Base-by-base conservation (phyloP, 164 flowering plant species). In the Stephania japonica region DNA sequence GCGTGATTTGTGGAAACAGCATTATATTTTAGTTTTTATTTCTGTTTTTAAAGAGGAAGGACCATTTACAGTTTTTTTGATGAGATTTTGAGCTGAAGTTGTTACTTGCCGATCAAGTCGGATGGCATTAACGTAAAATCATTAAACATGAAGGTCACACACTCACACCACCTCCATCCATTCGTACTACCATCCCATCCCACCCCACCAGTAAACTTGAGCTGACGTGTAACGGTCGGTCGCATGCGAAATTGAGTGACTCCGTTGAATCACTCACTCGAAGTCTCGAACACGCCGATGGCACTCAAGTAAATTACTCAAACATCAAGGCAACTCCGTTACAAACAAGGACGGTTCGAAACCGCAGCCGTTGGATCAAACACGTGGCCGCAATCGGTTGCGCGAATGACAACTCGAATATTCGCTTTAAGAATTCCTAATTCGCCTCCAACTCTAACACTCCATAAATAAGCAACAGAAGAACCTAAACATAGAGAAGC, bases 341-440 rank as follows among this genome's bases (percentile, higher is more conserved):
- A 11, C 16, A 16, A 47, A 47, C 53, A 47, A 47, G 4, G 53
- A 3, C 53, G 9, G 62, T 19, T 16, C 18, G n/a, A 4, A 56
- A 1, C 62, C 21, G 19, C 62, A 56, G 62, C 62, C 62, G 21
- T 56, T 16, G 21, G 62, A 56, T 56, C 18, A 19, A 0, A 56
- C 62, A 56, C 62, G 62, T 56, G 62, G 62, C 19, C n/a, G 7
- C 16, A 3, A 56, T 56, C 62, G 18, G 7, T 56, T 1, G 23
- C 21, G 21, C 62, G 19, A 56, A 13, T 21, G 6, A 19, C n/a
- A 14, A 56, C 5, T 1, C n/a, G 62, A 56, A 56, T 56, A 56
- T 56, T 56, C 62, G 5, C 19, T 5, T 2, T 4, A 74, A 68
- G 27, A 42, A 59, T 68, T 69, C 72, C 76, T 44, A 56, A 74